Conservation (phyloP, 768 basidiomycete genomes). For the Coprinellus aureogranulatus region DNA sequence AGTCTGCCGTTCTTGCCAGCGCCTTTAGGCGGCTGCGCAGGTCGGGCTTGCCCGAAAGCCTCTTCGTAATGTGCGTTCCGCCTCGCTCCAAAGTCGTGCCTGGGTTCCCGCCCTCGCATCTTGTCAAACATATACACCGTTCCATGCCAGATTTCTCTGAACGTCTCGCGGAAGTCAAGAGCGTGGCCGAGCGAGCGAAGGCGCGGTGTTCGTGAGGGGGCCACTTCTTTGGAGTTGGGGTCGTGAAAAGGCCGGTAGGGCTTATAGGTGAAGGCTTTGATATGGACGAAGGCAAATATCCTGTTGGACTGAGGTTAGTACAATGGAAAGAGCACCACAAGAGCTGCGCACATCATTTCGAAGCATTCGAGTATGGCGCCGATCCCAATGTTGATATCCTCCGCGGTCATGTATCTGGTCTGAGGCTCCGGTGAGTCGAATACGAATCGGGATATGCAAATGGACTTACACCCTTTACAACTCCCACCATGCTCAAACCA, state of each 20-base stretch:
- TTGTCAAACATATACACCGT: conserved; percentile 56
- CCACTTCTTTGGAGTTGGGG: conserved; percentile 26
- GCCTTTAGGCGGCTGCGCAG: conserved; percentile 13
- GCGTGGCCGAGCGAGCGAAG: conserved; percentile 59
- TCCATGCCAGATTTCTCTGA: conserved; percentile 58
- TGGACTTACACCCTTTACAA: conserved; percentile 59
- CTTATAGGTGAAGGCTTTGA: conserved; percentile 70
- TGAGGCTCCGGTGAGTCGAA: conserved; percentile 18
- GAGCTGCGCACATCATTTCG: conserved; percentile 73
- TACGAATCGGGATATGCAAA: neutral
- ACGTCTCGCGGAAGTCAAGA: conserved; percentile 69
- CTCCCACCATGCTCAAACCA: conserved; percentile 51
- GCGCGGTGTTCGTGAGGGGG: conserved; percentile 46
- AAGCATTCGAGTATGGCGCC: conserved; percentile 66
- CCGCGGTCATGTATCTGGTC: conserved; percentile 70
- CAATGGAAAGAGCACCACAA: no score
- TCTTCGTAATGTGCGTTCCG: conserved; percentile 41
- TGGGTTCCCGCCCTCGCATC: conserved; percentile 54
- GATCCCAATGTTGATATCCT: conserved; percentile 70
- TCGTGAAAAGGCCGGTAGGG: conserved; percentile 45
- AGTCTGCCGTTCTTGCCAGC: neutral
- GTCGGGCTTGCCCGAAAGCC: conserved; percentile 42
- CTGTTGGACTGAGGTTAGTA: conserved; percentile 27
- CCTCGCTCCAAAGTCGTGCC: conserved; percentile 41
- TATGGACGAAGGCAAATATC: conserved; percentile 66